phyloP scores from a whole-genome alignment of 2,329 filamentous ascomycete genomes.

The Coniochaeta sp. region DNA sequence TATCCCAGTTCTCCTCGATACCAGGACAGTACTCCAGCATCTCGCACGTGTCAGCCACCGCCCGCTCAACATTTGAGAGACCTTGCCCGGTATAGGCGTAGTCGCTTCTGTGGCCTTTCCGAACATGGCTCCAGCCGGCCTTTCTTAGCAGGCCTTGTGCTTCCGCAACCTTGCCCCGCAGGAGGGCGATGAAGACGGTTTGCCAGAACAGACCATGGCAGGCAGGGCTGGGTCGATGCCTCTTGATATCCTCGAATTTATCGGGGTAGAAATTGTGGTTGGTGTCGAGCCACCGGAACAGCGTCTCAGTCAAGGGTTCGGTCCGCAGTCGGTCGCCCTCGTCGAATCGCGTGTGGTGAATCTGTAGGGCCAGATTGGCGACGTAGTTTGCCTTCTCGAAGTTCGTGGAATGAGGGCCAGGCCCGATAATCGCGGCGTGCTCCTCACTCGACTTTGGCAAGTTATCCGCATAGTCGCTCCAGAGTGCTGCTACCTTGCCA shows the following conservation, averaged over 20 bases:
- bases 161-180: conserved; percentile 66
- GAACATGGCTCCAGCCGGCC: conserved; percentile 73
- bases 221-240: conserved; percentile 63
- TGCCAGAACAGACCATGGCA: conserved; percentile 80
- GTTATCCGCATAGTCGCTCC: conserved; percentile 45
- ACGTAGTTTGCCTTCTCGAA: conserved; percentile 73
- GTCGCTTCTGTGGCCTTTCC: conserved; percentile 56
- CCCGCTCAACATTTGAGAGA: conserved; percentile 70
- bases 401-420: conserved; percentile 50
- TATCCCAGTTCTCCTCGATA: conserved; percentile 67
- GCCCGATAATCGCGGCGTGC: conserved; percentile 56
- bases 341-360: conserved; percentile 59
- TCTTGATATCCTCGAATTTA: conserved; percentile 58
- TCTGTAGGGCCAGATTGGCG: conserved; percentile 67
- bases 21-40: conserved; percentile 69
- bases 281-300: conserved; percentile 76
- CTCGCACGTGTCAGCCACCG: conserved; percentile 58
- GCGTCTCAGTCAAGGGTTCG: conserved; percentile 62
- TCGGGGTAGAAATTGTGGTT: conserved; percentile 66
- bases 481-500: conserved; percentile 43
- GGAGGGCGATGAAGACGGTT: conserved; percentile 62
- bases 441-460: conserved; percentile 42
- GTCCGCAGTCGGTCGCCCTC: conserved; percentile 20
- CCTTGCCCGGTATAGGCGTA: conserved; percentile 66
- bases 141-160: conserved; percentile 62